Conservation (phyloP, 139 green algal species). For the Ettlia oleoabundans region DNA sequence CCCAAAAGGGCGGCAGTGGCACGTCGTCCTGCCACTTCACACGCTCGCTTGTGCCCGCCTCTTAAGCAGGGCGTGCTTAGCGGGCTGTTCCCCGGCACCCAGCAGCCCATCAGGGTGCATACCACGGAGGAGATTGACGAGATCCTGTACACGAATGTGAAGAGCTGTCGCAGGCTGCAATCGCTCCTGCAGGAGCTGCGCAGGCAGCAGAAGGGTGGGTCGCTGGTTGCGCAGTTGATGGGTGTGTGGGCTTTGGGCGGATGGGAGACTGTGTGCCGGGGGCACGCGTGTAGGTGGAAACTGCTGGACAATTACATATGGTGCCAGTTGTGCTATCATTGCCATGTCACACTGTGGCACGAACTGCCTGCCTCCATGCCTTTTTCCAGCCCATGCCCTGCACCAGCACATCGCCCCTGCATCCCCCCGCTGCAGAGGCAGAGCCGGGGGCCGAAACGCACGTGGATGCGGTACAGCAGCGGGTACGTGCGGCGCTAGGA, state of each 20-base stretch:
- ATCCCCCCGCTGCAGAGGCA: not conserved
- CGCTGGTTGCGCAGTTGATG: not conserved
- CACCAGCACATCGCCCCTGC: not conserved
- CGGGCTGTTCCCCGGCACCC: conserved; percentile 63
- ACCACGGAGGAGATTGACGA: conserved; percentile 69
- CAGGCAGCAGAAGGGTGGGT: conserved; percentile 10
- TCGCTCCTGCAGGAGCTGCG: conserved; percentile 35
- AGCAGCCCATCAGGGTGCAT: conserved; percentile 45
- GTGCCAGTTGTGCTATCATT: no score
- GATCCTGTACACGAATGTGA: conserved; percentile 62
- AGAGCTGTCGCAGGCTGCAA: conserved; percentile 45
- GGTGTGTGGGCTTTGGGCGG: not conserved
- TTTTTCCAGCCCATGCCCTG: not conserved
- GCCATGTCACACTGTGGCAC: no score
- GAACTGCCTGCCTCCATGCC: no score
- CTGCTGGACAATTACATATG: no score
- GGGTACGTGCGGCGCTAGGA: conserved; percentile 32
- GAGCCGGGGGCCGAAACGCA: not conserved
- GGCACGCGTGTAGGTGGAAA: no score
- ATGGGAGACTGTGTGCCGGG: no score
- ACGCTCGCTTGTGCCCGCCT: no score
- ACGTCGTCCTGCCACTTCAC: not conserved
- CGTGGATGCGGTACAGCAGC: conserved; percentile 39
- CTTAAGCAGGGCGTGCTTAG: conserved; percentile 72
- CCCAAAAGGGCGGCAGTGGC: no score